A percentile compares a stretch with the other conserved stretches of the same genome.
These are phyloP conservation scores for Pseudogymnoascus sp. DNA, from an alignment of 2,329 filamentous ascomycete species.

Conservation along the genomic window DNA sequence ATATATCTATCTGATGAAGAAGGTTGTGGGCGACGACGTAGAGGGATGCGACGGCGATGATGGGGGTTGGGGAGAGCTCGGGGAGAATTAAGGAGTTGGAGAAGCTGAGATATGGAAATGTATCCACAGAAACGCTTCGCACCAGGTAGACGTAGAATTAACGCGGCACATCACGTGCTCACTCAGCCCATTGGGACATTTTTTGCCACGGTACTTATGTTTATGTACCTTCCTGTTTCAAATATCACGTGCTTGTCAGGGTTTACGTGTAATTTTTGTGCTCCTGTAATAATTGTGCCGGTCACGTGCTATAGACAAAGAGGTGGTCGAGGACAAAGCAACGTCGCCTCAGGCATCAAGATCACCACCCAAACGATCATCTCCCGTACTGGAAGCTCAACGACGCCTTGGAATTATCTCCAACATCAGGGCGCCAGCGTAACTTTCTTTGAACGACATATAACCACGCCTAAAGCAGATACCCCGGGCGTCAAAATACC, in stretches of 20 bases:
- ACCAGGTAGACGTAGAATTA: slow-evolving; percentile 8
- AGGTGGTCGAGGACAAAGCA: background rate
- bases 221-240: background rate
- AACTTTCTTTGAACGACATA: background rate
- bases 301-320: background rate
- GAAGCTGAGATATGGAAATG: slow-evolving; percentile 1
- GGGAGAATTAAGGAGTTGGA: background rate
- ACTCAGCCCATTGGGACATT: background rate
- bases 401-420: slow-evolving; percentile 4
- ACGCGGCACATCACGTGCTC: slow-evolving; percentile 4
- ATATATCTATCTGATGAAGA: slow-evolving; percentile 3
- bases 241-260: background rate
- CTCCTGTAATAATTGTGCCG: background rate
- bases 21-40: background rate
- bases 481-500: background rate
- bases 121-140: slow-evolving; percentile 9
- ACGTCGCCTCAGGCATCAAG: background rate
- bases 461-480: background rate
- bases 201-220: background rate
- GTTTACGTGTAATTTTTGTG: background rate
- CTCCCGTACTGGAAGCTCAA: slow-evolving; percentile 7
- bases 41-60: background rate
- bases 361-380: slow-evolving; percentile 5
- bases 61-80: slow-evolving; percentile 2
- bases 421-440: background rate